Evolutionary conservation across 2,329 filamentous ascomycete genomes (phyloP).

Genomic region (Ambrosiella xylebori): DNA sequence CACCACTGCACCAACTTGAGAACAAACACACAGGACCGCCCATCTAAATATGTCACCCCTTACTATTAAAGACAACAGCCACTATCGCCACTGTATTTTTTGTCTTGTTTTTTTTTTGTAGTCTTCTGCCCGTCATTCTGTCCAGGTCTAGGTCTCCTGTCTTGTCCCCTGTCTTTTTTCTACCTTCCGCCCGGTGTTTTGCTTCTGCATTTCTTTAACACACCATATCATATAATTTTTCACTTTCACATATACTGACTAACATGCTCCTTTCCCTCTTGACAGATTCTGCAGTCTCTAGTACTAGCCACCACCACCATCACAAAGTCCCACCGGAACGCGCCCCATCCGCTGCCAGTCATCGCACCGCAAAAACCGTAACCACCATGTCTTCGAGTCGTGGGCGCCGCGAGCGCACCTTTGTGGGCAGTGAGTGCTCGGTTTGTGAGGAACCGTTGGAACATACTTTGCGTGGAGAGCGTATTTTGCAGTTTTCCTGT

Average conservation of each 20-base stretch:
- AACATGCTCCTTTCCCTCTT: neutral
- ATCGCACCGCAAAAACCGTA: neutral
- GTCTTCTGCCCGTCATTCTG: no score
- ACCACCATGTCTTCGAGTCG: conserved; percentile 39
- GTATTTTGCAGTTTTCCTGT: conserved; percentile 89
- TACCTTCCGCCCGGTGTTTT: neutral
- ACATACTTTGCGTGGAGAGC: conserved; percentile 83
- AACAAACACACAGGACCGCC: no score
- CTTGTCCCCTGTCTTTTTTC: neutral
- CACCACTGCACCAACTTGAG: no score
- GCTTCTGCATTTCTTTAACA: neutral
- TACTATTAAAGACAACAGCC: no score
- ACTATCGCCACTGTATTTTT: no score
- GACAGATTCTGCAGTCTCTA: neutral
- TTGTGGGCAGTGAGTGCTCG: conserved; percentile 85
- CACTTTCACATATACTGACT: neutral
- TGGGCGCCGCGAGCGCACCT: conserved; percentile 76
- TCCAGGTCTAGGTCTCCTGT: no score
- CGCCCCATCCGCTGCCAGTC: conserved; percentile 14
- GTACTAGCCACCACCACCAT: conserved; percentile 15
- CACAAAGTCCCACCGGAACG: conserved; percentile 9
- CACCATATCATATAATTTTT: neutral
- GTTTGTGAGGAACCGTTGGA: conserved; percentile 95
- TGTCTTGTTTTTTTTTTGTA: no score
- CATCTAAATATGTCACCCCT: no score